Evolutionary conservation across 2,329 filamentous ascomycete genomes (phyloP), one percentile per base, ranked within the genome.

Genomic region (Metarhizium anisopliae): DNA sequence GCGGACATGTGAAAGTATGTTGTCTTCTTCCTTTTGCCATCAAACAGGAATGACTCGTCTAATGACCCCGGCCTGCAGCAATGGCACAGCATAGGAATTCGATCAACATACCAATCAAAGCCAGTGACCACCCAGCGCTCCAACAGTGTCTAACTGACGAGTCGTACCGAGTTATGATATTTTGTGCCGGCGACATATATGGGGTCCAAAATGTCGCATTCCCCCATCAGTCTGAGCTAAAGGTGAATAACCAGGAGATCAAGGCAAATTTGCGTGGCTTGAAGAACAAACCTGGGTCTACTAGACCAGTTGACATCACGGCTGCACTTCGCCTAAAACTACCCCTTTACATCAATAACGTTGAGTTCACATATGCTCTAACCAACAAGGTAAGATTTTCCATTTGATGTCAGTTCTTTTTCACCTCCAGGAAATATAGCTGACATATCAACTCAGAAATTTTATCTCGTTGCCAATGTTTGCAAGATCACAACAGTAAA

Each of bases 221-320:
- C 61, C 94, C 94, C 2, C 85, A 93, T 63, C 91, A 96, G 72
- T 88, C 94, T 36, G 94, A 99, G 68, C 80, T 99, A 56, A 93
- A 91, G 67, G 83, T 96, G 55, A 99, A 99, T 63, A 81, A 84
- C 10, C 87, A 87, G 38, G 90, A 96, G 56, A 81, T 96, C 62
- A 94, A 93, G 70, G 87, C 88, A n/a, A 99, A 97, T 68, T 79
- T 95, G 62, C 88, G 94, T 62, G 94, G 94, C 4, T 73, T 99
- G 59, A 99, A 99, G 73, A 96, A 96, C 70, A 95, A 94, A 70
- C 90, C 93, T 6, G 94, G 94, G 25, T 95, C 94, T 49, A 99
- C 94, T 45, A 85, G 90, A 64, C 94, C 94, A 7, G 91, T 90
- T 50, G 94, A 99, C 71, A 87, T 99, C 59, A 99, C 94, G 7